Evolutionary conservation across 345 rosid genomes (phyloP).

Genomic region (Eucalyptus cloeziana): DNA sequence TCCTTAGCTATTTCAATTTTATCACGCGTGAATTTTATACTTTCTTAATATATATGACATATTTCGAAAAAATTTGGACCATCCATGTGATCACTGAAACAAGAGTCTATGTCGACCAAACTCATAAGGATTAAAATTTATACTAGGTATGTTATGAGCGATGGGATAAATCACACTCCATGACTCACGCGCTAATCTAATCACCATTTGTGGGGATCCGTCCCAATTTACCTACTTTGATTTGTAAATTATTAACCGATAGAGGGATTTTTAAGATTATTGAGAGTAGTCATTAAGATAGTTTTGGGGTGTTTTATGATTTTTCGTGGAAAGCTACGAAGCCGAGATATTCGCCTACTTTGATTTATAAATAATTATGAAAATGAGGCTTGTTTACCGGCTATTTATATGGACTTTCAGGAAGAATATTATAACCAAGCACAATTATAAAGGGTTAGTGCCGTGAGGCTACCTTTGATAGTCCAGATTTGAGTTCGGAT

Average conservation of each 20-base stretch:
- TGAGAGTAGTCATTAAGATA: neutral
- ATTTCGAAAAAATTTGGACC: neutral
- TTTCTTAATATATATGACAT: neutral
- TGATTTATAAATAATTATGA: neutral
- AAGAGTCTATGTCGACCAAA: accelerated
- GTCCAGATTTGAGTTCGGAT: no score
- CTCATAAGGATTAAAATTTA: neutral
- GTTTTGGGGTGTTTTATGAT: neutral
- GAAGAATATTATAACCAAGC: neutral
- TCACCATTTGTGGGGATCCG: neutral
- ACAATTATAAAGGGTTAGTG: neutral
- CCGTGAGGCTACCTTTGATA: accelerated
- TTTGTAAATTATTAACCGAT: no score
- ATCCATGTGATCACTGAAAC: neutral
- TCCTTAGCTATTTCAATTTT: neutral
- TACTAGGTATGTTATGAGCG: neutral
- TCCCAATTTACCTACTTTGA: accelerated
- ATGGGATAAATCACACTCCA: neutral
- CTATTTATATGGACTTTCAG: neutral
- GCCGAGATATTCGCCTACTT: neutral
- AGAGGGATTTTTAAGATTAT: no score
- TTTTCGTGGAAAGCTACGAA: neutral
- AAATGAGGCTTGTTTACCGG: neutral
- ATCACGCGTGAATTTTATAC: neutral
- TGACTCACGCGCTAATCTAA: neutral